Evolutionary conservation across 2,329 filamentous ascomycete genomes (phyloP), one percentile per base, ranked within the genome.

Genomic region (Trichothecium sympodiale): DNA sequence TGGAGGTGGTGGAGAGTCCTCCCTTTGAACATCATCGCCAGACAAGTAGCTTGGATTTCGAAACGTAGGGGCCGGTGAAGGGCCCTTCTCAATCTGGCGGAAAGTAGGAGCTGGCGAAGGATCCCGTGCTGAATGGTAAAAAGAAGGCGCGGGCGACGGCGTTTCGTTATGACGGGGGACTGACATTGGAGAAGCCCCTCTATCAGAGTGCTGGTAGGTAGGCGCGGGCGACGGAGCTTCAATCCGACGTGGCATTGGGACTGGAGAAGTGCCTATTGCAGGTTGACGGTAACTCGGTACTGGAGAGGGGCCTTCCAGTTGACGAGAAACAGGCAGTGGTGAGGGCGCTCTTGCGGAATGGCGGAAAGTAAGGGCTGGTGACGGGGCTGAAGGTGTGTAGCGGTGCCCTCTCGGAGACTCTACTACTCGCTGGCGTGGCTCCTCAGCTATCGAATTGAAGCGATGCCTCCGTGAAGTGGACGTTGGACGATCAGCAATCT

Each of bases 1-100:
- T 7, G 87, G 86, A 14, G 86, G 84, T 6, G 20, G 20, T 8
- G 82, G 81, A 15, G 74, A 76, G 29, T 72, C 69, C 27, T 62
- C 60, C 31, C 65, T 55, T 15, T 60, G 50, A 38, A 52, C 40
- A 12, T 42, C 46, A 13, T 39, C 41, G 26, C 42, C 39, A 6
- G 20, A 25, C 20, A 10, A 6, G 18, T 46, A 48, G 36, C 48
- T 50, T 5, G 45, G 45, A 18, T 42, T 38, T 29, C 47, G 47
- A 17, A 50, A 57, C 4, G 41, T 49, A 9, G 62, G 64, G 44
- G 40, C 59, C 44, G 46, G 62, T 46, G 47, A 64, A 51, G 56
- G 54, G 6, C 46, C 50, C 35, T 40, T 36, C 15, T 31, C 38
- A 35, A 28, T 39, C 38, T 37, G 43, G 28, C 10, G 34, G 31